Conservation (phyloP, 345 rosid species). For the Arabis alpina region DNA sequence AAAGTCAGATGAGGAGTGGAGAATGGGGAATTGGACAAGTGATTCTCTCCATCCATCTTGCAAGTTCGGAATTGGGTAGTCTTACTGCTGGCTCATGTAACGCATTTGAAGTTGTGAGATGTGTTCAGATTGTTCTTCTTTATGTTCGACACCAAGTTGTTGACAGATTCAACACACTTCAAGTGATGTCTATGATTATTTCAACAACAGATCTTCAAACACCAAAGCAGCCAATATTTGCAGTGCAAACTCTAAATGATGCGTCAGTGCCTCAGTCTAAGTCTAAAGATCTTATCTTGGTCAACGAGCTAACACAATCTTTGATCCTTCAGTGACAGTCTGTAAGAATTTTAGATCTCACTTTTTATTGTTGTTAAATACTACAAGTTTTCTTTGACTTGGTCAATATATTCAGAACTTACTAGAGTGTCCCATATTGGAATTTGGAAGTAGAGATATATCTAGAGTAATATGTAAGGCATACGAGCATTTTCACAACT, state of each 20-base stretch:
- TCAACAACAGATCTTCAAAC: conserved; percentile 35
- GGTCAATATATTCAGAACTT: too few species aligned
- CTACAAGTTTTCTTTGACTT: too few species aligned
- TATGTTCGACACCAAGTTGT: conserved; percentile 37
- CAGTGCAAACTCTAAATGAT: conserved; percentile 3
- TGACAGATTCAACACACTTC: conserved; percentile 39
- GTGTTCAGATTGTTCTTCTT: conserved; percentile 39
- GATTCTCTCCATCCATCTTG: conserved; percentile 31
- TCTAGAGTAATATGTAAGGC: too few species aligned
- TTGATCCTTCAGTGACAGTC: neutral
- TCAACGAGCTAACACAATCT: conserved; percentile 40
- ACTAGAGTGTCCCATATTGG: too few species aligned
- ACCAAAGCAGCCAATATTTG: conserved; percentile 40
- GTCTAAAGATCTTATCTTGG: conserved; percentile 11
- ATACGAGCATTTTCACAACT: too few species aligned
- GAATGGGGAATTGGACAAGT: neutral
- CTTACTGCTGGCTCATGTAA: conserved; percentile 15
- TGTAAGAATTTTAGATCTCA: too few species aligned
- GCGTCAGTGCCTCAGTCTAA: neutral
- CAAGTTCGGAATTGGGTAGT: conserved; percentile 14
- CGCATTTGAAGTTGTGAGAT: conserved; percentile 27
- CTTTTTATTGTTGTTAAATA: too few species aligned
- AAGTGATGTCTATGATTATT: conserved; percentile 34
- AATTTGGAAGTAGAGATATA: too few species aligned
- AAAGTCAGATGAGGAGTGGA: conserved; percentile 19